Evolutionary conservation across 2,329 filamentous ascomycete genomes (phyloP).

Genomic region (Nemania abortiva): DNA sequence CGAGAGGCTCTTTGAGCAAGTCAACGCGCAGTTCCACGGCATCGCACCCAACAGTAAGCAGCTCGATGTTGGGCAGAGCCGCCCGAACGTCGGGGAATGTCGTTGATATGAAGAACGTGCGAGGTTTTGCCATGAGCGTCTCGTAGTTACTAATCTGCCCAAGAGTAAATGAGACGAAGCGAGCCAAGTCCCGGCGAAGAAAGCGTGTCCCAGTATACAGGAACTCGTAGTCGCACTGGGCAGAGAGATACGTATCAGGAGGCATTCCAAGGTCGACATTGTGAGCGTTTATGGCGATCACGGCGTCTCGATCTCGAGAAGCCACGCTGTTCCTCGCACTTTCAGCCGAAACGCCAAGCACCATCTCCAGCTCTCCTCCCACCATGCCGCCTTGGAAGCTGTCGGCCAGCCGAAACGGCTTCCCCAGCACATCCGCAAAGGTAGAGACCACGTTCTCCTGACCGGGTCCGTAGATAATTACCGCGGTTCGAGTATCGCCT

Average conservation of each 20-base stretch:
- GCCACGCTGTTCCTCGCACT: conserved; percentile 69
- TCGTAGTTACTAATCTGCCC: conserved; percentile 84
- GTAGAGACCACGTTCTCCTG: conserved; percentile 80
- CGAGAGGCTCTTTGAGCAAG: conserved; percentile 77
- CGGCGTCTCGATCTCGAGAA: conserved; percentile 66
- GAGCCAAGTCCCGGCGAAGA: conserved; percentile 79
- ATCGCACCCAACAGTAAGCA: conserved; percentile 87
- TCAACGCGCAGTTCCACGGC: conserved; percentile 88
- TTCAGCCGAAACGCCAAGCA: conserved; percentile 73
- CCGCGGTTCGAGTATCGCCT: conserved; percentile 70
- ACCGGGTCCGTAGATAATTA: conserved; percentile 76
- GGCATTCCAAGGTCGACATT: conserved; percentile 78
- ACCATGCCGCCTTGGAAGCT: conserved; percentile 65
- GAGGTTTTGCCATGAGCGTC: conserved; percentile 79
- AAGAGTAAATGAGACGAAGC: conserved; percentile 82
- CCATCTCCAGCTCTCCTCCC: conserved; percentile 69
- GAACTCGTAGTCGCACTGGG: conserved; percentile 85
- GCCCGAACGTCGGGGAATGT: conserved; percentile 89
- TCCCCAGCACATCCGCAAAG: conserved; percentile 83
- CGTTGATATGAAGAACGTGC: conserved; percentile 88
- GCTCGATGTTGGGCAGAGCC: conserved; percentile 86
- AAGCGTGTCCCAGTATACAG: conserved; percentile 81
- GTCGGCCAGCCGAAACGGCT: conserved; percentile 72
- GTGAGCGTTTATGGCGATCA: conserved; percentile 81
- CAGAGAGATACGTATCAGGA: conserved; percentile 73